phyloP scores from a whole-genome alignment of 257 asterid genomes.

The Verbena officinalis region DNA sequence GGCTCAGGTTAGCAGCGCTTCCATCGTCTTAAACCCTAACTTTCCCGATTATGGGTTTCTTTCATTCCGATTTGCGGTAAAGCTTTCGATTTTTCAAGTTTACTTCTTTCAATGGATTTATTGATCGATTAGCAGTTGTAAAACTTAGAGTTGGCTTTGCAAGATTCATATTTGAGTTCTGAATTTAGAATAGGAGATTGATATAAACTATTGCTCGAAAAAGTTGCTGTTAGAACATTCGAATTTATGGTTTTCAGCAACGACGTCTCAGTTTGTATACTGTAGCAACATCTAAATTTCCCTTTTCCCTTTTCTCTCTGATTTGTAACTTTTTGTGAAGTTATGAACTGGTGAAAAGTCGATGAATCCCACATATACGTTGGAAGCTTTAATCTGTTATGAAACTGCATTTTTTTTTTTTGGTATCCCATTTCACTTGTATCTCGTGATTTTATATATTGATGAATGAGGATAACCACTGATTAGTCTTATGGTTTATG shows the following conservation, averaged over 20 bases:
- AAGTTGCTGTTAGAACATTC: not conserved
- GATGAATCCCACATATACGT: not conserved
- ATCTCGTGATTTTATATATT: not conserved
- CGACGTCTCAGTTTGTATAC: conserved; percentile 8
- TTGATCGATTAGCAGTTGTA: conserved; percentile 19
- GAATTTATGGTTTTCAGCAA: not conserved
- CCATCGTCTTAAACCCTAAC: conserved; percentile 29
- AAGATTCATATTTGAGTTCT: conserved; percentile 8
- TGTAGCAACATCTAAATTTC: not conserved
- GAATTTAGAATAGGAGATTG: not conserved
- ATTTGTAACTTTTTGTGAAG: not conserved
- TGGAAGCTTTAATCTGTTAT: not conserved
- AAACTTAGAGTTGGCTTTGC: conserved; percentile 4
- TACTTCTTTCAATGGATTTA: conserved; percentile 6
- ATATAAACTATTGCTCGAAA: not conserved
- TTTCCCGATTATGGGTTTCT: conserved; percentile 4
- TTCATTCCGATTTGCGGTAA: conserved; percentile 10
- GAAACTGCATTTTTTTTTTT: not conserved
- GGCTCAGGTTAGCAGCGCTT: conserved; percentile 63
- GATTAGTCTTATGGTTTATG: conserved; percentile 20
- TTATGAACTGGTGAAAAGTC: not conserved
- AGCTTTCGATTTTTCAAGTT: not conserved
- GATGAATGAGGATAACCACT: not conserved
- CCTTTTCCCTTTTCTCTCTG: not conserved
- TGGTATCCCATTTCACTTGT: not conserved